A percentile compares a stretch with the other conserved stretches of the same genome.
Conservation (phyloP, 108 stramenopile species). For the Discostella pseudostelligera region DNA sequence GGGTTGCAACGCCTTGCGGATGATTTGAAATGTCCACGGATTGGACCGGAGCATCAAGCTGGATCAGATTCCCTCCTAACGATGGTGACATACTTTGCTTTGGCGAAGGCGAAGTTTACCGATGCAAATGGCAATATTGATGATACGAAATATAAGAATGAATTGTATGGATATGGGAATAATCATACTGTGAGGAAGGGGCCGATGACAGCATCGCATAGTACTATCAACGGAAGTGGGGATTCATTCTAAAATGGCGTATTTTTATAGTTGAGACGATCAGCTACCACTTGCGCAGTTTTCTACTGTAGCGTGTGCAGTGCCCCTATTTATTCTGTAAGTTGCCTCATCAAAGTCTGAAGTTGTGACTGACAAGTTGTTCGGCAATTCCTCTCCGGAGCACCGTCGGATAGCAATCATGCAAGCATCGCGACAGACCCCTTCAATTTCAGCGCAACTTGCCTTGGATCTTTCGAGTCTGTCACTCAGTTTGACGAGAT, state of each 20-base stretch:
- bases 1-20: constrained; percentile 93
- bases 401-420: constrained; percentile 47
- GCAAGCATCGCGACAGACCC: constrained; percentile 70
- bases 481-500: constrained; percentile 23
- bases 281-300: no score
- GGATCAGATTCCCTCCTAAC: constrained; percentile 95
- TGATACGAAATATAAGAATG: constrained; percentile 85
- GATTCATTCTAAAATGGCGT: constrained; percentile 3
- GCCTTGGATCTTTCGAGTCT: constrained; percentile 25
- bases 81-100: constrained; percentile 92
- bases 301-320: not conserved
- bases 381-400: constrained; percentile 15
- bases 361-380: constrained; percentile 14
- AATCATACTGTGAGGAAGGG: constrained; percentile 88
- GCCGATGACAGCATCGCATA: constrained; percentile 17
- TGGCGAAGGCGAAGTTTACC: constrained; percentile 81
- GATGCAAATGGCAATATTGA: constrained; percentile 60
- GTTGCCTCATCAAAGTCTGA: constrained; percentile 34
- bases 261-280: no score
- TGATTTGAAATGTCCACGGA: constrained; percentile 88
- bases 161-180: constrained; percentile 86
- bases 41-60: constrained; percentile 99
- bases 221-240: constrained; percentile 13
- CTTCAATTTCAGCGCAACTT: constrained; percentile 71
- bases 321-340: constrained; percentile 9